These are phyloP conservation scores for Escovopsis sp. DNA, from an alignment of 2,329 filamentous ascomycete species.

Conservation along the genomic window DNA sequence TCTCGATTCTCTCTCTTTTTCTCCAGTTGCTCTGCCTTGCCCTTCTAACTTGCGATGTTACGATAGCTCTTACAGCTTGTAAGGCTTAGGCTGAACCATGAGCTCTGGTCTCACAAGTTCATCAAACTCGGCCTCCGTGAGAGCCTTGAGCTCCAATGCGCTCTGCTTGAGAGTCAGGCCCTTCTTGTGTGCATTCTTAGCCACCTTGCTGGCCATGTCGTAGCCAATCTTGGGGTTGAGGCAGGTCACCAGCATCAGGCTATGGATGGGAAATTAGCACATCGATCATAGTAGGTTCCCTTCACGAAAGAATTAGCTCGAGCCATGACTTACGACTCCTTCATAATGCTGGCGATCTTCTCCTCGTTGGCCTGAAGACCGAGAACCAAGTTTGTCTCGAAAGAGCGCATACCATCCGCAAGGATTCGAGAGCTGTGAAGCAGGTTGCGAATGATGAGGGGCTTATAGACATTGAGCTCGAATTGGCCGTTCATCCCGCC, in stretches of 20 bases:
- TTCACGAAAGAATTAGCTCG: not conserved
- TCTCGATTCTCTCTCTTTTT: too few relatives aligned
- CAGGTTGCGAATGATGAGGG: slow-evolving; percentile 86
- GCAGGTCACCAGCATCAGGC: slow-evolving; percentile 96
- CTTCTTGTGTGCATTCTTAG: slow-evolving; percentile 99
- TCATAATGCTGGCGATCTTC: slow-evolving; percentile 77
- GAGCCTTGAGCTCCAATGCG: slow-evolving; percentile 80
- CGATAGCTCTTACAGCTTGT: slow-evolving; percentile 25
- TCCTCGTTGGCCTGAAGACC: slow-evolving; percentile 89
- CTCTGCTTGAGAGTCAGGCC: slow-evolving; percentile 84
- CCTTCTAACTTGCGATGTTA: too few relatives aligned
- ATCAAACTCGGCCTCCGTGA: slow-evolving; percentile 84
- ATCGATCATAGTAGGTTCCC: not conserved
- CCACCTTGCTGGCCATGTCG: slow-evolving; percentile 92
- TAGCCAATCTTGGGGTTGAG: slow-evolving; percentile 95
- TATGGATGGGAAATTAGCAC: slow-evolving; percentile 21
- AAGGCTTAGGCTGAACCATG: slow-evolving; percentile 72
- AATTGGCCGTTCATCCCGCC: slow-evolving; percentile 97
- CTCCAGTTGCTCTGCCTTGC: too few relatives aligned
- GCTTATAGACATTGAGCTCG: slow-evolving; percentile 98
- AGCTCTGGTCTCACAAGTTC: slow-evolving; percentile 80
- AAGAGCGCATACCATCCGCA: slow-evolving; percentile 84
- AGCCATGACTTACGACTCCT: slow-evolving; percentile 61
- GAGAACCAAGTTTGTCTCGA: slow-evolving; percentile 81
- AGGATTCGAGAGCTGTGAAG: slow-evolving; percentile 83